Evolutionary conservation across 208 protist species (phyloP).

Genomic region (Crithidia bombi): DNA sequence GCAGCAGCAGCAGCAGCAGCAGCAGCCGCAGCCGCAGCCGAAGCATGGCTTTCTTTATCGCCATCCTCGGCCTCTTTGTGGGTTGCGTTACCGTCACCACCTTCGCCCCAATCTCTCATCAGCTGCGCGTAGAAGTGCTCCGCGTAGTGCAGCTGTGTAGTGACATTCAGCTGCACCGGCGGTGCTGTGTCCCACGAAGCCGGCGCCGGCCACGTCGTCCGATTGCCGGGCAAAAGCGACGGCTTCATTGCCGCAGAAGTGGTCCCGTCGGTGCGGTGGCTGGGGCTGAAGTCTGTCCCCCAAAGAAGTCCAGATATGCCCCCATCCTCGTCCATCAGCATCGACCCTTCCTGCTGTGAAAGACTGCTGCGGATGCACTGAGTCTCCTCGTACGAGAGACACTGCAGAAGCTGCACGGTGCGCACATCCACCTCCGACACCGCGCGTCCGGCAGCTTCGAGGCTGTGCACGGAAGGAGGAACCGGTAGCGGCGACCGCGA

Average conservation of each 20-base stretch:
- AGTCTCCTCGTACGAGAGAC: slow-evolving; percentile 25
- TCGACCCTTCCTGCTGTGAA: not conserved
- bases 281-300: not conserved
- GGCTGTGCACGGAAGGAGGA: not conserved
- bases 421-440: slow-evolving; percentile 10
- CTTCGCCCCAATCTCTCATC: not conserved
- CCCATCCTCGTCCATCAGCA: not conserved
- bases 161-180: slow-evolving; percentile 17
- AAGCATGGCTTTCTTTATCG: not conserved
- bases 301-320: not conserved
- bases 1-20: too few species aligned
- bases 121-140: slow-evolving; percentile 14
- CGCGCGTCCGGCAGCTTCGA: not conserved
- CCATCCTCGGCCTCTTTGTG: not conserved
- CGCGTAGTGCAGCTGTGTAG: slow-evolving; percentile 16
- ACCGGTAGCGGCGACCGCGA: not conserved
- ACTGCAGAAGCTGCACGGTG: slow-evolving; percentile 25
- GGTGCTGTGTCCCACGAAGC: slow-evolving; percentile 1
- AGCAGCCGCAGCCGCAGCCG: too few species aligned
- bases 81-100: not conserved
- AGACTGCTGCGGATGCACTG: slow-evolving; percentile 9
- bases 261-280: not conserved
- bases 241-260: not conserved
- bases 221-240: not conserved
- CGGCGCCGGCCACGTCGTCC: not conserved